phyloP scores from a whole-genome alignment of 2,329 filamentous ascomycete species.

The Colletotrichum sp. region DNA sequence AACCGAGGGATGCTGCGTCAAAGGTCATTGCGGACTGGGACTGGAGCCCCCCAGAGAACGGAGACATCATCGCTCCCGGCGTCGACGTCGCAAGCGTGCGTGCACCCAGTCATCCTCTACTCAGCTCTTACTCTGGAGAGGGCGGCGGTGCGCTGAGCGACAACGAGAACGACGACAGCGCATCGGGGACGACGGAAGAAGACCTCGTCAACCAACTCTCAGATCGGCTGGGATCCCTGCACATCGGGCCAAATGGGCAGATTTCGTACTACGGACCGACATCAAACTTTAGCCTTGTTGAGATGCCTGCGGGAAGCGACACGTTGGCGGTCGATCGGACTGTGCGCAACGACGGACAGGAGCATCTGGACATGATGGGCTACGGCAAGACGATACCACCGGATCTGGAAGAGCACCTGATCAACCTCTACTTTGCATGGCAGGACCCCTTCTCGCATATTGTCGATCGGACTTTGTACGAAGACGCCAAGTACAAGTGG shows the following conservation, averaged over 20 bases:
- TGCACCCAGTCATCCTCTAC: neutral
- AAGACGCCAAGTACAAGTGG: conserved; percentile 18
- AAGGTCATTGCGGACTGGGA: neutral
- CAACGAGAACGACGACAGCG: conserved; percentile 22
- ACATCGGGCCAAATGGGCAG: conserved; percentile 27
- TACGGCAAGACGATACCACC: conserved; percentile 21
- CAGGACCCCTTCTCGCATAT: conserved; percentile 28
- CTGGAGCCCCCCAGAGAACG: neutral
- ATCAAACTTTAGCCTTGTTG: conserved; percentile 30
- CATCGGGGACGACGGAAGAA: conserved; percentile 11
- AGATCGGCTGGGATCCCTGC: conserved; percentile 28
- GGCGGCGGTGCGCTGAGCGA: conserved; percentile 17
- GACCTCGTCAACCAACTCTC: conserved; percentile 30
- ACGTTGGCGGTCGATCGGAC: conserved; percentile 28
- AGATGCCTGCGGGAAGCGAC: conserved; percentile 26
- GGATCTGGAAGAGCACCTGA: conserved; percentile 22
- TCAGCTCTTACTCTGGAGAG: neutral
- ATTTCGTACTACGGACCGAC: conserved; percentile 30
- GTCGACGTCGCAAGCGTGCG: neutral
- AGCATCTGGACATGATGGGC: conserved; percentile 28
- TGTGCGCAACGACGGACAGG: conserved; percentile 27
- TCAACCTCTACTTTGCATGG: conserved; percentile 29
- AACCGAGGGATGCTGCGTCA: neutral
- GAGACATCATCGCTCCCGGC: neutral
- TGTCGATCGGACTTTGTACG: conserved; percentile 27